phyloP scores from a whole-genome alignment of 805 yeast genomes.

The Starmera caribaea region DNA sequence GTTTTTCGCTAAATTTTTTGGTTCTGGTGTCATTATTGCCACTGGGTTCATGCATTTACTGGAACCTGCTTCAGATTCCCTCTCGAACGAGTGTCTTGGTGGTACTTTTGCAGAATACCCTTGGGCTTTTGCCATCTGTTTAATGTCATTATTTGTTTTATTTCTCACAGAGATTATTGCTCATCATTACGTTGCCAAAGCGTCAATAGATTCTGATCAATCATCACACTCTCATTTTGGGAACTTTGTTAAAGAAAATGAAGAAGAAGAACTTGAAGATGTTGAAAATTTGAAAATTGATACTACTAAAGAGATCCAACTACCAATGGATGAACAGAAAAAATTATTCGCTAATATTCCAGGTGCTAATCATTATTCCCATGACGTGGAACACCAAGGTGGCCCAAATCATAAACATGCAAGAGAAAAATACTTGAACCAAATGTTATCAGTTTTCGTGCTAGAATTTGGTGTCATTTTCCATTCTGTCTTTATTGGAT shows the following conservation, averaged over 20 bases:
- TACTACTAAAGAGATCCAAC: too few relatives aligned
- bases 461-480: slow-evolving; percentile 74
- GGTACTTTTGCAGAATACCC: slow-evolving; percentile 45
- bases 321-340: slow-evolving; percentile 5
- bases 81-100: slow-evolving; percentile 51
- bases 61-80: slow-evolving; percentile 55
- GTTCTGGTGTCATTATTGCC: slow-evolving; percentile 77
- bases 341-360: slow-evolving; percentile 9
- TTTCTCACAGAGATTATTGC: slow-evolving; percentile 41
- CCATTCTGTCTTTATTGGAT: slow-evolving; percentile 77
- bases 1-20: slow-evolving; percentile 65
- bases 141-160: slow-evolving; percentile 33
- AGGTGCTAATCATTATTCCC: slow-evolving; percentile 31
- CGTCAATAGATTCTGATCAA: slow-evolving; percentile 17
- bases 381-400: slow-evolving; percentile 29
- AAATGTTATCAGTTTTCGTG: slow-evolving; percentile 44
- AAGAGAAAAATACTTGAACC: slow-evolving; percentile 44
- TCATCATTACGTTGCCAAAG: slow-evolving; percentile 30
- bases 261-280: slow-evolving; percentile 6
- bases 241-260: slow-evolving; percentile 18
- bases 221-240: slow-evolving; percentile 53
- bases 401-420: slow-evolving; percentile 25
- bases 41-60: slow-evolving; percentile 73
- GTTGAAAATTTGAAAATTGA: slow-evolving; percentile 2
- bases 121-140: slow-evolving; percentile 47